Evolutionary conservation across 169 alveolate species (phyloP).

Genomic region (Plasmodium fragile): DNA sequence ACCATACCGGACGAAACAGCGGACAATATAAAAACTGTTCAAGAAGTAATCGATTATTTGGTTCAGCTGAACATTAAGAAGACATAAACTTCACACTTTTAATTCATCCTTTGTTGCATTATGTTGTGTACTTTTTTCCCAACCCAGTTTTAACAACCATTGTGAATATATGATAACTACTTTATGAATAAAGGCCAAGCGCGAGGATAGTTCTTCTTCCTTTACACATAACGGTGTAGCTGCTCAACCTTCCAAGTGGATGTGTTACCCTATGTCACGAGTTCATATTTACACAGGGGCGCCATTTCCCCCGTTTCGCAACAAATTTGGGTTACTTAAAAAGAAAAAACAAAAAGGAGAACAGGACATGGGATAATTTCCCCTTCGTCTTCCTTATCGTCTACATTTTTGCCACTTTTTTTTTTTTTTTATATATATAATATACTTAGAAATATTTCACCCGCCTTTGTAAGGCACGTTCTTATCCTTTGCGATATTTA

Average conservation of each 20-base stretch:
- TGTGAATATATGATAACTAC: neutral
- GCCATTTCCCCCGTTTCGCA: neutral
- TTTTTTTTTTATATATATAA: neutral
- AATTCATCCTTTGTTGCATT: neutral
- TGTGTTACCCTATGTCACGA: neutral
- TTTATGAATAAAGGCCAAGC: neutral
- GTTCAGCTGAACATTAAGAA: constrained; percentile 64
- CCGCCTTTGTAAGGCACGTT: neutral
- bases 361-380: neutral
- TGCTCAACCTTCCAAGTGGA: neutral
- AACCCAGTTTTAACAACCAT: neutral
- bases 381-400: neutral
- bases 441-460: neutral
- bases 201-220: neutral
- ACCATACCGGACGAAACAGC: constrained; percentile 77
- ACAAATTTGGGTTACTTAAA: neutral
- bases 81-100: constrained; percentile 4
- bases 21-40: constrained; percentile 66
- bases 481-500: neutral
- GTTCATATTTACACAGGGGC: neutral
- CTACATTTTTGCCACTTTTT: neutral
- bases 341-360: neutral
- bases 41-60: constrained; percentile 71
- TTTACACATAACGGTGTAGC: neutral
- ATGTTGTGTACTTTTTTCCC: neutral